These are phyloP conservation scores for Tothia fuscella DNA, from an alignment of 2,329 filamentous ascomycete genomes.

Conservation along the genomic window DNA sequence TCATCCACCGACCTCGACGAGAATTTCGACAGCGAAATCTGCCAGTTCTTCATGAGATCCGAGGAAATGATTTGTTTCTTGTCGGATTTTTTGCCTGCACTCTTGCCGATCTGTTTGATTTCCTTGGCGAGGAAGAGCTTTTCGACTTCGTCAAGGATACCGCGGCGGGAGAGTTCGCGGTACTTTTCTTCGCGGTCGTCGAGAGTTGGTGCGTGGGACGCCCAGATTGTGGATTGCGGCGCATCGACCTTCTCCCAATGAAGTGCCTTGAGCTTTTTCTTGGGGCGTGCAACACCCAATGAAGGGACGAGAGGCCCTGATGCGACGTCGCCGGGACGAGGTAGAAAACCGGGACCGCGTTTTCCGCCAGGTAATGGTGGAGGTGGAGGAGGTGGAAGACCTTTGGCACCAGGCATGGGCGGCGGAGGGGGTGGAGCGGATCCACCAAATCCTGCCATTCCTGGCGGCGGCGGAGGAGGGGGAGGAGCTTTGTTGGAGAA, in stretches of 20 bases:
- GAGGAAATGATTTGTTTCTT: constrained; percentile 96
- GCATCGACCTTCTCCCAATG: constrained; percentile 99
- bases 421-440: constrained; percentile 29
- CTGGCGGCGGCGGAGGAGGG: constrained; percentile 17
- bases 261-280: constrained; percentile 98
- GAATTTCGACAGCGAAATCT: constrained; percentile 90
- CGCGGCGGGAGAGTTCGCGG: constrained; percentile 80
- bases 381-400: constrained; percentile 51
- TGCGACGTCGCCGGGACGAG: constrained; percentile 38
- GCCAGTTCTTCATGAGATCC: constrained; percentile 79
- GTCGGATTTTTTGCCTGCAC: constrained; percentile 63
- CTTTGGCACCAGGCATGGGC: constrained; percentile 31
- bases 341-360: constrained; percentile 57
- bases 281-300: constrained; percentile 73
- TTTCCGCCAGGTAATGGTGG: constrained; percentile 47
- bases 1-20: constrained; percentile 75
- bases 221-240: constrained; percentile 87
- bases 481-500: constrained; percentile 25
- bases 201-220: constrained; percentile 64
- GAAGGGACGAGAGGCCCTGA: constrained; percentile 45
- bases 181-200: constrained; percentile 94
- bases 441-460: constrained; percentile 16
- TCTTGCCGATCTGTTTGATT: constrained; percentile 71
- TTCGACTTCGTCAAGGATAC: constrained; percentile 94
- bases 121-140: constrained; percentile 97